A percentile compares a stretch with the other conserved stretches of the same genome.
These are phyloP conservation scores for Colletotrichum zoysiae DNA, from an alignment of 2,329 filamentous ascomycete genomes.

Conservation along the genomic window DNA sequence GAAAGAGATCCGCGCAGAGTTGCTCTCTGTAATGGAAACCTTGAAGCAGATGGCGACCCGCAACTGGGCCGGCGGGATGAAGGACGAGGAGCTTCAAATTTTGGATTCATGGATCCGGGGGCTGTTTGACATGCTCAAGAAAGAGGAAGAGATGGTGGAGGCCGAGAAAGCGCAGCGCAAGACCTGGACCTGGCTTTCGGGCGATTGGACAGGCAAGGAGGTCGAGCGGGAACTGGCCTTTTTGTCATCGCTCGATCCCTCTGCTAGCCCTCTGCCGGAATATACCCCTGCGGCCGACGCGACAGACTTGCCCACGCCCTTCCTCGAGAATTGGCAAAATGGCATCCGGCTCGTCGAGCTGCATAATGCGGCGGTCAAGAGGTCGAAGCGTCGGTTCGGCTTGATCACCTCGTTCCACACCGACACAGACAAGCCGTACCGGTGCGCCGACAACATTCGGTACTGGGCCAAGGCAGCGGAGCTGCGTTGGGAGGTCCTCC, in stretches of 20 bases:
- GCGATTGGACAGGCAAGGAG: slow-evolving; percentile 82
- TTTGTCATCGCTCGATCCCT: slow-evolving; percentile 78
- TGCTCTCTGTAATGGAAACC: slow-evolving; percentile 89
- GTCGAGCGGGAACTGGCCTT: slow-evolving; percentile 86
- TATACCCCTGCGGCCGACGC: slow-evolving; percentile 69
- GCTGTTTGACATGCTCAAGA: slow-evolving; percentile 80
- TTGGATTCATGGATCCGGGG: slow-evolving; percentile 85
- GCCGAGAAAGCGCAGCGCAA: slow-evolving; percentile 77
- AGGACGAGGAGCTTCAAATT: slow-evolving; percentile 79
- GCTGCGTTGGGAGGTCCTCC: slow-evolving; percentile 88
- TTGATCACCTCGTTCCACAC: slow-evolving; percentile 89
- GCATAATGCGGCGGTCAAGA: slow-evolving; percentile 89
- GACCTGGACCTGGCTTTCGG: slow-evolving; percentile 83
- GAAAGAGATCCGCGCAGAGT: slow-evolving; percentile 83
- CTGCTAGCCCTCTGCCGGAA: slow-evolving; percentile 71
- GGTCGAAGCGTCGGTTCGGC: slow-evolving; percentile 88
- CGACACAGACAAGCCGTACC: slow-evolving; percentile 96
- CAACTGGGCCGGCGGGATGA: slow-evolving; percentile 86
- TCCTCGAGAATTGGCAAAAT: slow-evolving; percentile 80
- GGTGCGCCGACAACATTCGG: slow-evolving; percentile 90
- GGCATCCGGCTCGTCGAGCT: slow-evolving; percentile 86
- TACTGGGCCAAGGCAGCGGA: slow-evolving; percentile 98
- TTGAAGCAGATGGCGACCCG: slow-evolving; percentile 91
- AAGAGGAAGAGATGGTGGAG: slow-evolving; percentile 82
- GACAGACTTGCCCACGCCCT: slow-evolving; percentile 73